These are phyloP conservation scores for Biscutella laevigata DNA, from an alignment of 441 rosid species.

Conservation along the genomic window DNA sequence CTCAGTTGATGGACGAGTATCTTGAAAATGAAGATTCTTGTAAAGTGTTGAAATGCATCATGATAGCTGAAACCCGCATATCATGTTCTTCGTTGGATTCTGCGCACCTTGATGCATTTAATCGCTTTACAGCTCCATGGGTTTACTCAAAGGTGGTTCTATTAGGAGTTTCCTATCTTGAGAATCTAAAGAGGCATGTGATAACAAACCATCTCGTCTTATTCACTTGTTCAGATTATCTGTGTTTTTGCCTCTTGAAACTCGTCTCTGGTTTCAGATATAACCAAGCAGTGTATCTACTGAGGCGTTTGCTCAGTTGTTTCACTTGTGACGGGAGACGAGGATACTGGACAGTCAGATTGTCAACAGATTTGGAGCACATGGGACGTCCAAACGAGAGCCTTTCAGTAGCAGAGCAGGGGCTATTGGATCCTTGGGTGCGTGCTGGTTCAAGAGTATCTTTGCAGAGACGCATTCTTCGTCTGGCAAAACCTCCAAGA, in stretches of 20 bases:
- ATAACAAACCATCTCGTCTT: constrained; percentile 6
- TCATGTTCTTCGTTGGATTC: constrained; percentile 30
- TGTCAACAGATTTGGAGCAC: constrained; percentile 82
- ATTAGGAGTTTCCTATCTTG: constrained; percentile 80
- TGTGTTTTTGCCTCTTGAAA: constrained; percentile 5
- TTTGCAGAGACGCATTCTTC: constrained; percentile 72
- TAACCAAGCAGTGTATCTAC: constrained; percentile 45
- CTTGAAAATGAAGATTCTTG: constrained; percentile 52
- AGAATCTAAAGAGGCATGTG: constrained; percentile 65
- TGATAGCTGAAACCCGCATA: constrained; percentile 51
- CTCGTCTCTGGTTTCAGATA: constrained; percentile 40
- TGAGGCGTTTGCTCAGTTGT: constrained; percentile 50
- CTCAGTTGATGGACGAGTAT: constrained; percentile 78
- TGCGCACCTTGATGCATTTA: constrained; percentile 27
- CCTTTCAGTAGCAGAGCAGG: constrained; percentile 71
- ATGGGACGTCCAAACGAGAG: constrained; percentile 60
- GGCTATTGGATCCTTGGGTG: constrained; percentile 74
- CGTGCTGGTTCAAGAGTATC: constrained; percentile 90
- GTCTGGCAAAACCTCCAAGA: constrained; percentile 88
- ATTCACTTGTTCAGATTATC: neutral
- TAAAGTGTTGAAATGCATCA: constrained; percentile 48
- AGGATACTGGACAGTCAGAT: constrained; percentile 87
- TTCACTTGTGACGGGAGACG: constrained; percentile 69
- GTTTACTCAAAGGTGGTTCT: constrained; percentile 76
- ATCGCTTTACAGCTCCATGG: constrained; percentile 66